phyloP scores from a whole-genome alignment of 805 yeast species.

The Saturnispora gosingensis region DNA sequence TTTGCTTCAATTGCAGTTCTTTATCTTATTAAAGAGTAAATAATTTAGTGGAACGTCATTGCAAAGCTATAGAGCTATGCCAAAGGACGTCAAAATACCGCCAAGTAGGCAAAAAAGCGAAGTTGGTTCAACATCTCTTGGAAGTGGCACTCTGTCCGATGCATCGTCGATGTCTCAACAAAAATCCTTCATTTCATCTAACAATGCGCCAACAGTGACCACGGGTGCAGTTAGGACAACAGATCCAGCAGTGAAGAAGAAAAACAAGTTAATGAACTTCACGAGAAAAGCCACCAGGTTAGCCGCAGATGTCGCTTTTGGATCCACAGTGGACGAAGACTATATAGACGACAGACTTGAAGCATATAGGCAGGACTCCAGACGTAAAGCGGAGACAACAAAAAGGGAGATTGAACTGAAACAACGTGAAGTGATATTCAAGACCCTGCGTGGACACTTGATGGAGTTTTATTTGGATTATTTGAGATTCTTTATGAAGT shows the following conservation, averaged over 20 bases:
- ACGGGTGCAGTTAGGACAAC: not conserved
- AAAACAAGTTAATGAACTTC: conserved; percentile 14
- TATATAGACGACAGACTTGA: not conserved
- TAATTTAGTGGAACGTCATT: not conserved
- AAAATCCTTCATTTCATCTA: not conserved
- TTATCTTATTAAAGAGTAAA: not conserved
- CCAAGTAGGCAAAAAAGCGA: not conserved
- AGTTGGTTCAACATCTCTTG: not conserved
- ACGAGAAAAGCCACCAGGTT: conserved; percentile 23
- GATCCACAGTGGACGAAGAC: conserved; percentile 13
- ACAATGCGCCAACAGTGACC: not conserved
- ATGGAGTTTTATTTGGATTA: conserved; percentile 23
- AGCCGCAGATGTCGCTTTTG: conserved; percentile 28
- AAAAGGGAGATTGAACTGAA: conserved; percentile 12
- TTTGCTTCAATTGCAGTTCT: not conserved
- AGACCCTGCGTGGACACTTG: conserved; percentile 15
- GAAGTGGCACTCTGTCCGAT: not conserved
- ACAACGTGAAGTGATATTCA: conserved; percentile 13
- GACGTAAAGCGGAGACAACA: conserved; percentile 8
- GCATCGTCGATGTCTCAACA: not conserved
- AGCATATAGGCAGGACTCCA: not conserved
- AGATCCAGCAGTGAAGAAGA: not conserved
- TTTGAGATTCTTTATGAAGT: conserved; percentile 24
- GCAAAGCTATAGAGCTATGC: not conserved
- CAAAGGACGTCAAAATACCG: not conserved